phyloP scores from a whole-genome alignment of 768 basidiomycete species.

The Chalciporus piperatus region DNA sequence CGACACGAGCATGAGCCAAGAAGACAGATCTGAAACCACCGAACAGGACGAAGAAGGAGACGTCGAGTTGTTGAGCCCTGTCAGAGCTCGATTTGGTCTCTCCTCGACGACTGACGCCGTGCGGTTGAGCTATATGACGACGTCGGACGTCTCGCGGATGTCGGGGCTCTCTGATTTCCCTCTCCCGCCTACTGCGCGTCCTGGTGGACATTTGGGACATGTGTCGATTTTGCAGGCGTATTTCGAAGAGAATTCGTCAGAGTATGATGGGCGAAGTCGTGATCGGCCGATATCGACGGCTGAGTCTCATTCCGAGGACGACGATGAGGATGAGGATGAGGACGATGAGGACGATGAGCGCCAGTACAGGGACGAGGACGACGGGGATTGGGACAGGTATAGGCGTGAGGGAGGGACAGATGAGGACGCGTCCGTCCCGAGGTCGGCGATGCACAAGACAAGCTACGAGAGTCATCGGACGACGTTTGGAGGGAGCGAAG shows the following conservation, averaged over 20 bases:
- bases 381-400: neutral
- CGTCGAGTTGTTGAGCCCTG: constrained; percentile 8
- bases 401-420: constrained; percentile 12
- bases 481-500: constrained; percentile 28
- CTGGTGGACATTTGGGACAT: constrained; percentile 26
- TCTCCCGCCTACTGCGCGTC: constrained; percentile 45
- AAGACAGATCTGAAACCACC: neutral
- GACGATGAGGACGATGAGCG: neutral
- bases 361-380: neutral
- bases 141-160: constrained; percentile 58
- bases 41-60: constrained; percentile 6
- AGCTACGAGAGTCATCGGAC: constrained; percentile 17
- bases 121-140: constrained; percentile 62
- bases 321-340: neutral
- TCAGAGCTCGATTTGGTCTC: constrained; percentile 21
- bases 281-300: neutral
- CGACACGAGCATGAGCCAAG: neutral
- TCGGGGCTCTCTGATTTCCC: constrained; percentile 75
- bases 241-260: constrained; percentile 30
- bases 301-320: neutral
- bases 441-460: constrained; percentile 1
- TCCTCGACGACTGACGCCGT: constrained; percentile 32
- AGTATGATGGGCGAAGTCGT: neutral
- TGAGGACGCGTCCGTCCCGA: constrained; percentile 12
- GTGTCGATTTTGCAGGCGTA: constrained; percentile 46